A percentile compares a stretch with the other conserved stretches of the same genome.
Conservation (phyloP, 768 basidiomycete species). For the Leccinum fibrillosum region DNA sequence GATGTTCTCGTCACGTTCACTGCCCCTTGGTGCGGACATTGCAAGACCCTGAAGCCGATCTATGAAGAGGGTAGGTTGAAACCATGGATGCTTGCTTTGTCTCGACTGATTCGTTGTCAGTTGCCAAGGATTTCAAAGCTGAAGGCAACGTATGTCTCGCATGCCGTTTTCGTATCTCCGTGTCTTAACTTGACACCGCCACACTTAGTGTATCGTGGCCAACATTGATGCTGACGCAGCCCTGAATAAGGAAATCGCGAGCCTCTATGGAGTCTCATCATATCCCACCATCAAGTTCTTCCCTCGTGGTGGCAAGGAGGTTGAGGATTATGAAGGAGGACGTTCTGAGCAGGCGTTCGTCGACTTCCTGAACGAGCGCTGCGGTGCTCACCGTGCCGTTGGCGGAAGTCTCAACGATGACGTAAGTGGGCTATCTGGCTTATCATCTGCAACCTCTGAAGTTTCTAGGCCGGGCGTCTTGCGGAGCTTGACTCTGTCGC, state of each 20-base stretch:
- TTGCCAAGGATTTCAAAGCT: conserved; percentile 72
- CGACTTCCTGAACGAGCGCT: conserved; percentile 78
- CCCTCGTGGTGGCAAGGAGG: conserved; percentile 65
- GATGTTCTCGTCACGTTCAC: conserved; percentile 86
- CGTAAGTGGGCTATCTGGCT: conserved; percentile 34
- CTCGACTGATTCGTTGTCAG: conserved; percentile 32
- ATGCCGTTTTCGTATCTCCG: background rate
- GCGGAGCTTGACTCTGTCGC: conserved; percentile 76
- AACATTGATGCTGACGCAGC: conserved; percentile 89
- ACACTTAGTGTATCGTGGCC: conserved; percentile 74
- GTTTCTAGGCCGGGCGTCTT: conserved; percentile 73
- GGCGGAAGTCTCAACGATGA: conserved; percentile 77
- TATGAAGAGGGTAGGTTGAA: conserved; percentile 66
- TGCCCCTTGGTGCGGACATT: conserved; percentile 91
- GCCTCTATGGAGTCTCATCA: conserved; percentile 67
- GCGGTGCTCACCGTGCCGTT: conserved; percentile 79
- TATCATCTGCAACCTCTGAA: conserved; percentile 2
- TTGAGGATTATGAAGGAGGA: conserved; percentile 64
- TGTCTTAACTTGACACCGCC: conserved; percentile 7
- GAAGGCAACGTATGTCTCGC: conserved; percentile 62
- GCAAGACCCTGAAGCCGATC: conserved; percentile 84
- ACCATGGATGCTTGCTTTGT: background rate
- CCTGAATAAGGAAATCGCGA: conserved; percentile 67
- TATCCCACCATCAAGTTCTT: conserved; percentile 98
- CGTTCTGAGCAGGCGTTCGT: conserved; percentile 77